phyloP scores from a whole-genome alignment of 805 yeast genomes.

The Lipomyces orientalis region DNA sequence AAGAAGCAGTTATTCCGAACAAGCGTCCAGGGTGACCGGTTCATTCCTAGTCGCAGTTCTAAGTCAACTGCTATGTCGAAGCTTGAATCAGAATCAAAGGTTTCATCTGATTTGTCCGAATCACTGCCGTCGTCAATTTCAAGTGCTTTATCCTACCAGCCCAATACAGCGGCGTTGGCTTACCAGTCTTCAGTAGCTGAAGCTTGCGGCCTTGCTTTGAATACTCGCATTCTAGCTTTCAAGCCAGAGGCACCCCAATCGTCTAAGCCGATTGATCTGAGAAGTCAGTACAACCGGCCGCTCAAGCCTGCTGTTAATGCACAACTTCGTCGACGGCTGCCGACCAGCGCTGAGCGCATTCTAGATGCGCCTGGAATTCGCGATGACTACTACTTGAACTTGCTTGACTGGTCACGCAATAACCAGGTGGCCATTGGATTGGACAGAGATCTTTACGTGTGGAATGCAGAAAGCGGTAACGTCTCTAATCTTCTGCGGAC shows the following conservation, averaged over 20 bases:
- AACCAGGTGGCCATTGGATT: conserved; percentile 88
- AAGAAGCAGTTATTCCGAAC: conserved; percentile 40
- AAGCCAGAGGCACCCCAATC: conserved; percentile 78
- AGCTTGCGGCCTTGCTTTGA: conserved; percentile 88
- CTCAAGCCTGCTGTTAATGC: conserved; percentile 44
- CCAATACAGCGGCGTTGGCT: conserved; percentile 23
- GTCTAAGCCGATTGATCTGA: conserved; percentile 45
- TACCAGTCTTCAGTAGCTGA: conserved; percentile 68
- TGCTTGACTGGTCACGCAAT: conserved; percentile 84
- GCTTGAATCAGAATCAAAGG: conserved; percentile 40
- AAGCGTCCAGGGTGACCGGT: conserved; percentile 55
- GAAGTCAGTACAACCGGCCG: conserved; percentile 47
- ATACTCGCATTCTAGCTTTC: conserved; percentile 82
- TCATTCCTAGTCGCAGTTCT: conserved; percentile 63
- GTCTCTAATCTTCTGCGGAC: conserved; percentile 73
- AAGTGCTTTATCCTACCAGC: conserved; percentile 2
- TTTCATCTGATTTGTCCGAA: background rate
- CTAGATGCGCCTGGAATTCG: conserved; percentile 94
- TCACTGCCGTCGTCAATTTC: conserved; percentile 50
- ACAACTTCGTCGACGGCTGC: conserved; percentile 61
- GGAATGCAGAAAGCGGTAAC: conserved; percentile 86
- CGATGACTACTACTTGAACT: conserved; percentile 89
- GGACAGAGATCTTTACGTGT: conserved; percentile 80
- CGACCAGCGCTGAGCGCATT: conserved; percentile 89
- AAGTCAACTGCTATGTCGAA: conserved; percentile 55